phyloP scores from a whole-genome alignment of 2,329 filamentous ascomycete species.

The Massarina eburnea region DNA sequence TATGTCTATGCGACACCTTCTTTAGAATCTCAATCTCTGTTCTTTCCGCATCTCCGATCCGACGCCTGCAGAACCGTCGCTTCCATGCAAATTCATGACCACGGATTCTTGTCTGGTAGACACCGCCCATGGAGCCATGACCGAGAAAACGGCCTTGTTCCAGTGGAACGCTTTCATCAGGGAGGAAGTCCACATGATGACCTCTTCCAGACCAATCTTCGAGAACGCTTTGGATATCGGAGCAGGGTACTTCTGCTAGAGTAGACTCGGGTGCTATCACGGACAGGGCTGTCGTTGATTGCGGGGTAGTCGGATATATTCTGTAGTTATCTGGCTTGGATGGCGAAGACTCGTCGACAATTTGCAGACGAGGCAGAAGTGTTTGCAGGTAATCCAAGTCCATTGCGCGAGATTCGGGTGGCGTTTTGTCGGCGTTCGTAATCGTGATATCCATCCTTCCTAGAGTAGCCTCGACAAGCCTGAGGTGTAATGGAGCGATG shows the following conservation, averaged over 20 bases:
- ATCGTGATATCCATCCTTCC: not conserved
- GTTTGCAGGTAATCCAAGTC: not conserved
- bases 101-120: conserved; percentile 20
- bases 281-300: not conserved
- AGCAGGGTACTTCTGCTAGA: not conserved
- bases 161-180: conserved; percentile 11
- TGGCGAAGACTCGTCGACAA: conserved; percentile 5
- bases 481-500: not conserved
- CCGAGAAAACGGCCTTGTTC: conserved; percentile 19
- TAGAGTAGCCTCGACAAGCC: too few relatives aligned
- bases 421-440: not conserved
- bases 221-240: not conserved
- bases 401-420: not conserved
- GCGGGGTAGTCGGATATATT: conserved; percentile 5
- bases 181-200: conserved; percentile 6
- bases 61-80: conserved; percentile 13
- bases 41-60: conserved; percentile 13
- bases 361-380: conserved; percentile 5
- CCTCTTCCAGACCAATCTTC: conserved; percentile 7
- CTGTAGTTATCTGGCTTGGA: conserved; percentile 11
- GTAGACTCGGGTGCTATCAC: not conserved
- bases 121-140: conserved; percentile 19
- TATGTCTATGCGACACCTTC: conserved; percentile 21
- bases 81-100: conserved; percentile 23
- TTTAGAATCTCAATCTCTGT: conserved; percentile 27